Evolutionary conservation across 163 green algal species (phyloP), one percentile per base, ranked within the genome.

Genomic region (Scenedesmus sp.): DNA sequence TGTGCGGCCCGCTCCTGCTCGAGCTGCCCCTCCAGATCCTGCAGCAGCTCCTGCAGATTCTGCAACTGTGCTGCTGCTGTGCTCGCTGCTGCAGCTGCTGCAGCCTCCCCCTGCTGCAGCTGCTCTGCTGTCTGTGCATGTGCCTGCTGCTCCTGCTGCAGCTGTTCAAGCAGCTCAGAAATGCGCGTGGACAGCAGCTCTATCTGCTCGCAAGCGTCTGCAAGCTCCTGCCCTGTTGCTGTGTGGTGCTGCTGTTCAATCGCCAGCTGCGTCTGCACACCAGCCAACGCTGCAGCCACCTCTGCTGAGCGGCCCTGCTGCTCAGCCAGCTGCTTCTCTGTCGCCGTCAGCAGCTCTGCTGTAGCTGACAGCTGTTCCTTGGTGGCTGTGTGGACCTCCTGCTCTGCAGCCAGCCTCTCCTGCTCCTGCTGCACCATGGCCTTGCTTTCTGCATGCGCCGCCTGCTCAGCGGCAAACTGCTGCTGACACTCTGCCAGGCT

Each of bases 71-170:
- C 83, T 78, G 33, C 83, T 43, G 49, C n/a, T 46, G 83, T 26
- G n/a, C 42, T 59, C 33, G 30, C 33, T 79, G 82, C 82, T 46
- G 51, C 56, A 26, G 44, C 80, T 42, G 42, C 46, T 33, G 44
- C 80, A 33, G 37, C 70, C 26, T 20, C 33, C 72, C 76, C 43
- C 72, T 90, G 86, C 42, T 40, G 49, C 70, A 84, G 26, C 49
- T 91, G 37, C 53, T 87, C 76, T 81, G 15, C 65, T 22, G 37
- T 16, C 26, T 78, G 22, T 15, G 7, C 33, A 2, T 83, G 44
- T 37, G 53, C 79, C 35, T 82, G 40, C 78, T 81, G 30, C 42
- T 91, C 24, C 37, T 91, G 76, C 53, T 91, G 16, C 78, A 91
- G 79, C 78, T 83, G 30, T n/a, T 76, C 18, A 37, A 79, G 85